Percentiles rank a stretch among this genome's conserved stretches.
These are phyloP conservation scores for Onygena corvina DNA, from an alignment of 2,329 filamentous ascomycete genomes.

Conservation along the genomic window DNA sequence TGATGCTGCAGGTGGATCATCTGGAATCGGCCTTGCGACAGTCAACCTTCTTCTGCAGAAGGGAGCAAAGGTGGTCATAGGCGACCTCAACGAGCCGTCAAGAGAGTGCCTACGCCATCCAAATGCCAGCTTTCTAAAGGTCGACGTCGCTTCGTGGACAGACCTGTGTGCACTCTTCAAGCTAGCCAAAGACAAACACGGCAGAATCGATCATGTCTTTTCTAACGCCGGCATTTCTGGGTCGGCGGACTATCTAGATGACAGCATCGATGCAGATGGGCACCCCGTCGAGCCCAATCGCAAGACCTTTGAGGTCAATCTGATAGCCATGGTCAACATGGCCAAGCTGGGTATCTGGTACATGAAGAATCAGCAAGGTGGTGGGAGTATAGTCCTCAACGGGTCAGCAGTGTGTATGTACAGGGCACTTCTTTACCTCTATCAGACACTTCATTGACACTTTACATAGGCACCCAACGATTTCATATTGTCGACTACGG, in stretches of 20 bases:
- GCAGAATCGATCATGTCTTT: slow-evolving; percentile 38
- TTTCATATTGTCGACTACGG: slow-evolving; percentile 42
- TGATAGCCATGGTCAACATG: slow-evolving; percentile 42
- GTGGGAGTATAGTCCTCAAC: slow-evolving; percentile 45
- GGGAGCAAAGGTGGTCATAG: slow-evolving; percentile 45
- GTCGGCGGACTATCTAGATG: slow-evolving; percentile 36
- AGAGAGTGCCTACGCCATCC: slow-evolving; percentile 22
- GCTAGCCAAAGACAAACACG: slow-evolving; percentile 33
- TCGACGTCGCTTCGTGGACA: slow-evolving; percentile 41
- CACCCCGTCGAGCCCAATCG: slow-evolving; percentile 38
- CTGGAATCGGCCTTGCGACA: slow-evolving; percentile 50
- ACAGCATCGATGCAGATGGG: slow-evolving; percentile 40
- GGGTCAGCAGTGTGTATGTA: slow-evolving; percentile 35
- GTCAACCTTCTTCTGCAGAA: slow-evolving; percentile 40
- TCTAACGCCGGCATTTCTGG: slow-evolving; percentile 46
- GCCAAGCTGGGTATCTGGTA: slow-evolving; percentile 39
- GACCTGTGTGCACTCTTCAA: slow-evolving; percentile 43
- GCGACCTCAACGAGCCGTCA: slow-evolving; percentile 39
- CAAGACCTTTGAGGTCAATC: slow-evolving; percentile 39
- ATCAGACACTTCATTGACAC: neutral
- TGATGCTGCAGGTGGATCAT: slow-evolving; percentile 41
- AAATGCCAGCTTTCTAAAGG: slow-evolving; percentile 29
- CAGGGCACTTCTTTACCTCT: no score
- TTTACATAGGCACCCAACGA: slow-evolving; percentile 31
- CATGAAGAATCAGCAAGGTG: slow-evolving; percentile 37